Conservation (phyloP, 1,284 basidiomycete genomes). For the Serendipita sp. region DNA sequence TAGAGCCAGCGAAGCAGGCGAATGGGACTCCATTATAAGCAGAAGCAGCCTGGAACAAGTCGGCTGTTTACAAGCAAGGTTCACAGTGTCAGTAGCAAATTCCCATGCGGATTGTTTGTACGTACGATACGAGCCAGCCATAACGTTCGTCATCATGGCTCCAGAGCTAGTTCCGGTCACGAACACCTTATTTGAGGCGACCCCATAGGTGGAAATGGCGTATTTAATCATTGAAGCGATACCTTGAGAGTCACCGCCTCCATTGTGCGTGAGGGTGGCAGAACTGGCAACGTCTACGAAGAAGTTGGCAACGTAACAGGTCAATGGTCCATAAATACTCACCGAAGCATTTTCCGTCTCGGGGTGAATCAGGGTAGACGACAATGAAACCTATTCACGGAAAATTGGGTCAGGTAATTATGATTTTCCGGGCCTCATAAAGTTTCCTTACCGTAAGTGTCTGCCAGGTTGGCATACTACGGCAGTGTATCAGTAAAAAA, state of each 20-base stretch:
- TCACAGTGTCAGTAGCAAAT: background rate
- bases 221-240: conserved; percentile 2
- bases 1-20: conserved; percentile 36
- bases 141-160: conserved; percentile 8
- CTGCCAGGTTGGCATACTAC: background rate
- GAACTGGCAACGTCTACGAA: conserved; percentile 34
- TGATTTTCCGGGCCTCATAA: no score
- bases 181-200: background rate
- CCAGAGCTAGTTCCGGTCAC: conserved; percentile 8
- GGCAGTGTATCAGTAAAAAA: background rate
- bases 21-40: conserved; percentile 40
- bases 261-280: conserved; percentile 14
- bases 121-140: conserved; percentile 15
- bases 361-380: conserved; percentile 20
- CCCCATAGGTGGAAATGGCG: background rate
- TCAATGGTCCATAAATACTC: conserved; percentile 5
- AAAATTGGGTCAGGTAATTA: no score
- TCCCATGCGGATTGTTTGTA: background rate
- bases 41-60: conserved; percentile 35
- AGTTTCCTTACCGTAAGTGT: no score
- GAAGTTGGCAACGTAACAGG: background rate
- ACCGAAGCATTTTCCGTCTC: conserved; percentile 16
- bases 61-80: conserved; percentile 17
- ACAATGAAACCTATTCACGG: conserved; percentile 29
- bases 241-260: background rate